phyloP scores from a whole-genome alignment of 2,329 filamentous ascomycete genomes.

The Pyricularia pennisetigena region DNA sequence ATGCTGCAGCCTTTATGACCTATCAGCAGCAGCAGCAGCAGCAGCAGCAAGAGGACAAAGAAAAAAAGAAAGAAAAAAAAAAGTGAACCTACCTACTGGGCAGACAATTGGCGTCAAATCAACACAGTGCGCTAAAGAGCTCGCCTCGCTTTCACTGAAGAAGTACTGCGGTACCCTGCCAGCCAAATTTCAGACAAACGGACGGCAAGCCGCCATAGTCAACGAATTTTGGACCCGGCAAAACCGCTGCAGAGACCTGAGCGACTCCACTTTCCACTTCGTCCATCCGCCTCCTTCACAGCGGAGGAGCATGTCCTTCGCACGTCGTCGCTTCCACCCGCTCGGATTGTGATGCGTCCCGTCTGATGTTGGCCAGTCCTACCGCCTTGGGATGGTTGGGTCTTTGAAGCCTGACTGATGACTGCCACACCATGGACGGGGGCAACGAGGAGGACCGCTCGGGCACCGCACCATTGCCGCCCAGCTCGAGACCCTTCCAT shows the following conservation, averaged over 20 bases:
- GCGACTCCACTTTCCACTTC: not conserved
- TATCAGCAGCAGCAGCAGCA: not conserved
- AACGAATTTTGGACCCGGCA: not conserved
- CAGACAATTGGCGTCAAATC: not conserved
- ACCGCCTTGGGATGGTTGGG: conserved; percentile 1
- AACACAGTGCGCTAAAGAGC: not conserved
- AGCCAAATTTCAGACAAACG: not conserved
- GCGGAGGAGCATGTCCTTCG: not conserved
- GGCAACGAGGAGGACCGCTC: conserved; percentile 30
- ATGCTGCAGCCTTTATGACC: not conserved
- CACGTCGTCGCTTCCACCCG: not conserved
- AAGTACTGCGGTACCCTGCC: not conserved
- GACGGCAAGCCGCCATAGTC: not conserved
- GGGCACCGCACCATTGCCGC: conserved; percentile 20
- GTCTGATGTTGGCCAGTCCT: conserved; percentile 3
- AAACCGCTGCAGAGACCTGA: not conserved
- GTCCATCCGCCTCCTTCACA: not conserved
- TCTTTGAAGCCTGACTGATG: conserved; percentile 20
- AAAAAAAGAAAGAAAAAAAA: no score
- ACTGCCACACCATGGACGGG: conserved; percentile 32
- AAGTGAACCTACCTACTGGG: no score
- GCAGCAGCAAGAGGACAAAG: no score
- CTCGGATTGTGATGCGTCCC: not conserved
- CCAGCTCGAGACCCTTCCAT: conserved; percentile 7
- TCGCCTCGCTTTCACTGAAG: not conserved